Conservation (phyloP, 306 rosid species). For the Luffa aegyptiaca region DNA sequence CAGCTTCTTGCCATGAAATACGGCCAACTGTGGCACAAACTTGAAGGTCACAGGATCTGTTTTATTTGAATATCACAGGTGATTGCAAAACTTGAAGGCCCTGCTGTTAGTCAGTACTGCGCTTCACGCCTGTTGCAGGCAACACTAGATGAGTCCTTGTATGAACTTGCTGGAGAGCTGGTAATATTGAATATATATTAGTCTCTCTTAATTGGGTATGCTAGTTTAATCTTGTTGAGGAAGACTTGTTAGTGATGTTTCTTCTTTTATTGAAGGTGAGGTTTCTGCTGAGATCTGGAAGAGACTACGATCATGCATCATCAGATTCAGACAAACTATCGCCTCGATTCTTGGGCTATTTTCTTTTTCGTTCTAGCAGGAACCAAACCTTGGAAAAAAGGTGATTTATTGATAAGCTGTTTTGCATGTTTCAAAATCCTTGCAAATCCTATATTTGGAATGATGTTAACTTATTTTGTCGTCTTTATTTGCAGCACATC, state of each 20-base stretch:
- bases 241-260: neutral
- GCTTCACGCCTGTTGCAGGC: slow-evolving; percentile 91
- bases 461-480: slow-evolving; percentile 16
- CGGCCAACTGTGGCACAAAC: neutral
- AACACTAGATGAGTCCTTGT: slow-evolving; percentile 88
- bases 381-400: slow-evolving; percentile 69
- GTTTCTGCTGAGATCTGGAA: slow-evolving; percentile 93
- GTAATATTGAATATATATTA: slow-evolving; percentile 24
- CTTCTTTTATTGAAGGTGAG: slow-evolving; percentile 57
- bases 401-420: slow-evolving; percentile 22
- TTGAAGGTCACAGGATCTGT: slow-evolving; percentile 5
- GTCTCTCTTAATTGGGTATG: slow-evolving; percentile 4
- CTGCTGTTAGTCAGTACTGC: slow-evolving; percentile 94
- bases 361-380: slow-evolving; percentile 59
- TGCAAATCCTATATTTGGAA: slow-evolving; percentile 6
- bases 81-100: slow-evolving; percentile 96
- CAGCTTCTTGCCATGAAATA: neutral
- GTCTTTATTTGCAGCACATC: slow-evolving; percentile 45
- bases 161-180: slow-evolving; percentile 99
- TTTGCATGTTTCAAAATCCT: slow-evolving; percentile 6
- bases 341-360: slow-evolving; percentile 87
- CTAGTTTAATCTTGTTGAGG: slow-evolving; percentile 11
- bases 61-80: slow-evolving; percentile 47
- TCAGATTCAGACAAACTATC: slow-evolving; percentile 59
- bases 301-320: slow-evolving; percentile 68